A percentile compares a stretch with the other conserved stretches of the same genome.
Conservation (phyloP, 768 basidiomycete genomes). For the Lactarius pseudohatsudake region DNA sequence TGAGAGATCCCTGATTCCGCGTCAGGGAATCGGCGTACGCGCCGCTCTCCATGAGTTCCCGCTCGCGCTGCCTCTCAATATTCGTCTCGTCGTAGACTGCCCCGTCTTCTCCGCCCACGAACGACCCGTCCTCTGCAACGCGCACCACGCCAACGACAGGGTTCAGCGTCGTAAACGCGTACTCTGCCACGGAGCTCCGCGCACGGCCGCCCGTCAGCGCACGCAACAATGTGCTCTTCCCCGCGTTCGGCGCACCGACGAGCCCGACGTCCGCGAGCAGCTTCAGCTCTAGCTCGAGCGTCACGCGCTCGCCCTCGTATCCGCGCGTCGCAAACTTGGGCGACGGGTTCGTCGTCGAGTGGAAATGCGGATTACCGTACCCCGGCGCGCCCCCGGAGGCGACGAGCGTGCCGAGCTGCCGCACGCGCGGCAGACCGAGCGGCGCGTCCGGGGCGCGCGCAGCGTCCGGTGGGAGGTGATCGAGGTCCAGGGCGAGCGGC, state of each 20-base stretch:
- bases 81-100: slow-evolving; percentile 66
- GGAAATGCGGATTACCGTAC: slow-evolving; percentile 86
- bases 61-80: slow-evolving; percentile 50
- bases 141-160: slow-evolving; percentile 91
- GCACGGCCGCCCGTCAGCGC: slow-evolving; percentile 86
- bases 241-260: slow-evolving; percentile 95
- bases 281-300: slow-evolving; percentile 89
- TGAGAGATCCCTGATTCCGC: slow-evolving; percentile 43
- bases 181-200: slow-evolving; percentile 81
- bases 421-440: slow-evolving; percentile 55
- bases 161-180: slow-evolving; percentile 94
- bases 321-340: slow-evolving; percentile 88
- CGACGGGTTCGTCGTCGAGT: slow-evolving; percentile 63
- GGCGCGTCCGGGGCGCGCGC: slow-evolving; percentile 54
- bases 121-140: slow-evolving; percentile 74
- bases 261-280: slow-evolving; percentile 92
- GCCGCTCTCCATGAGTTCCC: slow-evolving; percentile 49
- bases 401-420: slow-evolving; percentile 61
- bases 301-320: slow-evolving; percentile 69
- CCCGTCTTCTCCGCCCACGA: slow-evolving; percentile 57
- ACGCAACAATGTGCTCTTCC: slow-evolving; percentile 87
- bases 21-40: slow-evolving; percentile 51
- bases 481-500: slow-evolving; percentile 60
- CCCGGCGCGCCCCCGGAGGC: slow-evolving; percentile 80
- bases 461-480: slow-evolving; percentile 44